A percentile compares a stretch with the other conserved stretches of the same genome.
phyloP scores from a whole-genome alignment of 2,329 filamentous ascomycete species.

The Macrophomina phaseolina region DNA sequence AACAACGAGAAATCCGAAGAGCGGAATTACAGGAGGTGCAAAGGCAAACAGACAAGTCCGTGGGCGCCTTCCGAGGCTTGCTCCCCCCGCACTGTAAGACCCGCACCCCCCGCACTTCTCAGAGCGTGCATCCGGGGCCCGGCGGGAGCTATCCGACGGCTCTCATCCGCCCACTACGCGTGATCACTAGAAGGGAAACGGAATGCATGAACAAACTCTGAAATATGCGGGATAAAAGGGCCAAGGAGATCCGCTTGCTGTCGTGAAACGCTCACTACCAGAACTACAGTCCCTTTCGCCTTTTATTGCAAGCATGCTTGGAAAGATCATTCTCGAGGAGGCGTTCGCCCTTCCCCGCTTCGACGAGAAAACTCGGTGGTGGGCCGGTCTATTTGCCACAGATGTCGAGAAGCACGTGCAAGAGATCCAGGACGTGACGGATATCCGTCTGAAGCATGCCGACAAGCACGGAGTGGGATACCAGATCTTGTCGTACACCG shows the following conservation, averaged over 20 bases:
- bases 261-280: not conserved
- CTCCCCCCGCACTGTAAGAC: not conserved
- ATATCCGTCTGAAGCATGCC: slow-evolving; percentile 47
- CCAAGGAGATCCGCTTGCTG: not conserved
- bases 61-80: slow-evolving; percentile 1
- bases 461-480: slow-evolving; percentile 55
- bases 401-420: slow-evolving; percentile 63
- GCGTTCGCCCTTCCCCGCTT: slow-evolving; percentile 66
- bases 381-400: slow-evolving; percentile 65
- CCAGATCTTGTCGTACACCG: slow-evolving; percentile 56
- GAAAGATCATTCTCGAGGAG: slow-evolving; percentile 68
- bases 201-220: not conserved
- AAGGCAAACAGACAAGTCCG: not conserved
- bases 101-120: slow-evolving; percentile 10
- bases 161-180: slow-evolving; percentile 3
- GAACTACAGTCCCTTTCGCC: not conserved
- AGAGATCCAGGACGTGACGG: slow-evolving; percentile 60
- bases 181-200: not conserved
- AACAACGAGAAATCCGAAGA: too few species aligned
- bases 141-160: slow-evolving; percentile 20
- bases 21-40: not conserved
- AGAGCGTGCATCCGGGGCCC: slow-evolving; percentile 1
- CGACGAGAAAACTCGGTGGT: slow-evolving; percentile 64
- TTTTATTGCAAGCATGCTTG: slow-evolving; percentile 52
- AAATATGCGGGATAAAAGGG: not conserved